Evolutionary conservation across 495 filamentous ascomycete genomes (phyloP).

Genomic region (Neurospora hispaniola): DNA sequence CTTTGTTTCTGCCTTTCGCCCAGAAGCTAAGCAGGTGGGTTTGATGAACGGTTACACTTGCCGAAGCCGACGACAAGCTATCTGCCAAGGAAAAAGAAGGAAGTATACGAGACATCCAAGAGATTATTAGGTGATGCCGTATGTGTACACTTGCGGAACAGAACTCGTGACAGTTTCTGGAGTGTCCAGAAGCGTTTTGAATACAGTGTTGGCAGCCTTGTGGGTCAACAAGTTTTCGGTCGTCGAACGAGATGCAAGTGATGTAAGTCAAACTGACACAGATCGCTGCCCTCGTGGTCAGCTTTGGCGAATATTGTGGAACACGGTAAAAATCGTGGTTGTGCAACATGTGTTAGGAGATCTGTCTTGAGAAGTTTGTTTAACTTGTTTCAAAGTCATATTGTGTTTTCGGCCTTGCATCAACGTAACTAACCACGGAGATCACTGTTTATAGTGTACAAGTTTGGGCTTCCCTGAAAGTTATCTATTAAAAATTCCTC

Average conservation of each 20-base stretch:
- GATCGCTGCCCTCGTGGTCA: not conserved
- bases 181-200: not conserved
- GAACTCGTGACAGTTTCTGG: not conserved
- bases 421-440: not conserved
- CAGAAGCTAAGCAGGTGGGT: not conserved
- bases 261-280: not conserved
- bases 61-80: not conserved
- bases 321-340: not conserved
- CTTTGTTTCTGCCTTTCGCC: not conserved
- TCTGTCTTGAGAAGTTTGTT: not conserved
- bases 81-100: not conserved
- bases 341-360: not conserved
- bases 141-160: not conserved
- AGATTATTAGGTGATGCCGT: not conserved
- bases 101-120: not conserved
- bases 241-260: not conserved
- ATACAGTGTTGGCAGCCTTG: not conserved
- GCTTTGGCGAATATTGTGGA: not conserved
- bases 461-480: not conserved
- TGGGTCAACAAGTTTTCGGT: not conserved
- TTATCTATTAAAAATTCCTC: not conserved
- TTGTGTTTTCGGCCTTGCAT: not conserved
- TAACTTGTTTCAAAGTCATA: not conserved
- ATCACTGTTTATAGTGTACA: not conserved
- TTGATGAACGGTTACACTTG: not conserved